Evolutionary conservation across 768 basidiomycete species (phyloP), one percentile per base, ranked within the genome.

Genomic region (Naganishia friedmannii): DNA sequence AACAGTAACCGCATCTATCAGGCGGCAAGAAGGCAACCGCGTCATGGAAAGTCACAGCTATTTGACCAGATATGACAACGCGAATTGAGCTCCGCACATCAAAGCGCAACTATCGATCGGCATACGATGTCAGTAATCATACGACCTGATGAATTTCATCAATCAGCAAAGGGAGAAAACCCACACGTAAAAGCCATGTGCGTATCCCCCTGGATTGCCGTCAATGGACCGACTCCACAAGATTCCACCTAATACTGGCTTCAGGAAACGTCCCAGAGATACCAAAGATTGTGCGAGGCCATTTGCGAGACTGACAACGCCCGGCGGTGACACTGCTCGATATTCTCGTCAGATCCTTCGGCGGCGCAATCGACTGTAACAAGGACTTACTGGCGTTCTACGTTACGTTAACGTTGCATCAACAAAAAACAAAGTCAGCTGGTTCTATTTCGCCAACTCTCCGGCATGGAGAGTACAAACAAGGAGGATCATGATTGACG

Each of bases 281-380:
- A 95, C 94, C 37, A 92, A 90, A 76, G 92, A 93, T 81, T 99
- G 96, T 0, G 93, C 96, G 26, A 95, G 87, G 21, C 95, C 96
- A 77, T 98, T 99, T 12, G 95, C 92, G 70, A 92, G 87, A 8
- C 93, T 92, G 48, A 98, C 87, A 9, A 92, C 88, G 46, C 86
- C 85, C 0, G 93, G 92, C 1, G 95, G 93, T 0, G 93, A 92
- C 90, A 95, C 91, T 70, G 76, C 69, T 2, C 9, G 42, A 67
- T n/a, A 23, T 3, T 21, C 48, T 23, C 1, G 23, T 39, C 15
- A 58, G 31, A 5, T 9, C 39, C 5, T 2, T 6, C 26, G 10
- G n/a, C 15, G 12, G n/a, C 23, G 23, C 9, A 15, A 3, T 0
- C 10, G 29, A n/a, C 17, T 21, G 42, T 9, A 19, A 37, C 42